Percentiles rank a stretch among this genome's conserved stretches.
Conservation (phyloP, 768 basidiomycete species). For the Mycena rebaudengoi region DNA sequence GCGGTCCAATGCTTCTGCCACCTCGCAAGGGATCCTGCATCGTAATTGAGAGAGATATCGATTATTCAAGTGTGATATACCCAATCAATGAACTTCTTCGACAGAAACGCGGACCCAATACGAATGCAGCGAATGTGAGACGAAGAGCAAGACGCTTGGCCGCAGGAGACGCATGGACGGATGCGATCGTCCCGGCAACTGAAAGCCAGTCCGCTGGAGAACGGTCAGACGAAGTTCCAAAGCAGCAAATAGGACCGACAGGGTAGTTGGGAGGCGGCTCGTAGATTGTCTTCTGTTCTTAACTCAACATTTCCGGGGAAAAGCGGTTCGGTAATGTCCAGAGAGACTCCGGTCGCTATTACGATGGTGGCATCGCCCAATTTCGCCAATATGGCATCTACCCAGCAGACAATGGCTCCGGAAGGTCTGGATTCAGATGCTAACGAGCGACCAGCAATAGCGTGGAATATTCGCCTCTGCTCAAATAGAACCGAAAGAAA, state of each 20-base stretch:
- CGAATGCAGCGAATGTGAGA: slow-evolving; percentile 62
- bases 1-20: slow-evolving; percentile 27
- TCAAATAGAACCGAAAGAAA: slow-evolving; percentile 57
- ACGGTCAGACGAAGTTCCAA: slow-evolving; percentile 17
- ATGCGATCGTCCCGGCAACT: slow-evolving; percentile 54
- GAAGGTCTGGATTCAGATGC: slow-evolving; percentile 29
- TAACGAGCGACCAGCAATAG: slow-evolving; percentile 47
- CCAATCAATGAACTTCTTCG: slow-evolving; percentile 17
- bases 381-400: slow-evolving; percentile 65
- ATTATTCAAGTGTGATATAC: no score
- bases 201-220: slow-evolving; percentile 60
- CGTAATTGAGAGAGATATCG: neutral
- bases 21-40: slow-evolving; percentile 14
- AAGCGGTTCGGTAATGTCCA: neutral
- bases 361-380: slow-evolving; percentile 49
- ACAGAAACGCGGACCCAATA: slow-evolving; percentile 57
- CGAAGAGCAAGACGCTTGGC: slow-evolving; percentile 66
- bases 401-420: slow-evolving; percentile 64
- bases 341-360: slow-evolving; percentile 38
- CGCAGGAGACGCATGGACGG: slow-evolving; percentile 63
- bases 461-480: slow-evolving; percentile 58
- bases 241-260: slow-evolving; percentile 41
- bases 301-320: slow-evolving; percentile 39
- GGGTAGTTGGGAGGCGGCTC: slow-evolving; percentile 75
- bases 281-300: slow-evolving; percentile 60